Evolutionary conservation across 164 flowering plant genomes (phyloP).

Genomic region (Piper betle): DNA sequence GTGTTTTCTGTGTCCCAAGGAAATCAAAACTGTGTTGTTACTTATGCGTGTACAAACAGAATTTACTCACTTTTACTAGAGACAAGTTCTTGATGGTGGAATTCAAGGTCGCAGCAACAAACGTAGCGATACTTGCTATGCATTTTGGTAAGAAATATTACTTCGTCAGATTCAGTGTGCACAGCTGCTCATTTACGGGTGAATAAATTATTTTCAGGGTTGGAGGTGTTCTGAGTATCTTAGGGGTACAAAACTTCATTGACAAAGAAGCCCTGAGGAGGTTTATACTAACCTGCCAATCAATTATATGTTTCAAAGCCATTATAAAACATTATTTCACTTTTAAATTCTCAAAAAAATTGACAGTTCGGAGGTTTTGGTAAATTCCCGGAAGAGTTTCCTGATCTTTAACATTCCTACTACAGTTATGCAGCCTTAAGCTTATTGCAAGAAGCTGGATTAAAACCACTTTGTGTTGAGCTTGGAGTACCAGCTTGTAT

Average conservation of each 20-base stretch:
- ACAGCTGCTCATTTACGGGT: background rate
- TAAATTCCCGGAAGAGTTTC: constrained; percentile 55
- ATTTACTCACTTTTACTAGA: constrained; percentile 23
- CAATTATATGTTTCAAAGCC: constrained; percentile 10
- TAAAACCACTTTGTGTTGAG: constrained; percentile 44
- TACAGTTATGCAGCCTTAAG: constrained; percentile 79
- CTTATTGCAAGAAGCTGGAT: constrained; percentile 62
- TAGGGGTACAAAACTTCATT: constrained; percentile 53
- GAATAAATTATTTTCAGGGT: constrained; percentile 32
- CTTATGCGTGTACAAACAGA: background rate
- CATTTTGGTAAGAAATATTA: constrained; percentile 61
- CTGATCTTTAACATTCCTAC: constrained; percentile 85
- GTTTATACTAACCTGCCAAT: constrained; percentile 67
- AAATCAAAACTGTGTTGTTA: background rate
- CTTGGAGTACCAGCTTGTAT: constrained; percentile 52
- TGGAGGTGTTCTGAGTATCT: constrained; percentile 59
- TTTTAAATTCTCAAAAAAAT: background rate
- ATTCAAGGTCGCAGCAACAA: constrained; percentile 92
- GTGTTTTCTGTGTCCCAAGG: background rate
- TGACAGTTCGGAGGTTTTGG: constrained; percentile 89
- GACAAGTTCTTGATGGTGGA: constrained; percentile 85
- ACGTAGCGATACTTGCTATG: constrained; percentile 83
- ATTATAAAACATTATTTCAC: background rate
- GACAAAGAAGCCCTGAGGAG: constrained; percentile 39
- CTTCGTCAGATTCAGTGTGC: background rate